These are phyloP conservation scores for Mycena galopus DNA, from an alignment of 768 basidiomycete species.

Conservation along the genomic window DNA sequence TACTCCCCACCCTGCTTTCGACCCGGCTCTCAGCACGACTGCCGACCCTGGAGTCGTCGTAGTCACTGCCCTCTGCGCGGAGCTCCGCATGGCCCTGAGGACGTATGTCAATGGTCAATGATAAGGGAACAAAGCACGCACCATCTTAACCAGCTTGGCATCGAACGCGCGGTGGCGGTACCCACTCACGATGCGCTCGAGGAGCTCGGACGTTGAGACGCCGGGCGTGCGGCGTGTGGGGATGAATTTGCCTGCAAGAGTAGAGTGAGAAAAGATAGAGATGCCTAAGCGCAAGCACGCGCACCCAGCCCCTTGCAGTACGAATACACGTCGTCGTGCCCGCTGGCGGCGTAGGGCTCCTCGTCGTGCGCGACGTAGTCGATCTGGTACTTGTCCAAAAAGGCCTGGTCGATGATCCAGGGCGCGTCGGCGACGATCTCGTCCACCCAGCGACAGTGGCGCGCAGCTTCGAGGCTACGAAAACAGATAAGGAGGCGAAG, in stretches of 20 bases:
- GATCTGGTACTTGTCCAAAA: constrained; percentile 87
- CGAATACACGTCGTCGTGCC: constrained; percentile 87
- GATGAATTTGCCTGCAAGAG: constrained; percentile 84
- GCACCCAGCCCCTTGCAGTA: constrained; percentile 85
- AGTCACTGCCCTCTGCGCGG: constrained; percentile 72
- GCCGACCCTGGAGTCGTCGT: constrained; percentile 49
- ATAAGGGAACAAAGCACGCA: not conserved
- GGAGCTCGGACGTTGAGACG: constrained; percentile 91
- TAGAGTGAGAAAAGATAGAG: not conserved
- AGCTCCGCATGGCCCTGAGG: constrained; percentile 72
- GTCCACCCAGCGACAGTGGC: constrained; percentile 98
- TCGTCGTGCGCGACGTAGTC: constrained; percentile 99
- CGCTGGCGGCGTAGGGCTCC: constrained; percentile 84
- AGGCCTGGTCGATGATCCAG: constrained; percentile 88
- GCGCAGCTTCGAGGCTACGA: constrained; percentile 83
- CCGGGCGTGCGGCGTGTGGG: constrained; percentile 96
- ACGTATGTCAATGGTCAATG: not conserved
- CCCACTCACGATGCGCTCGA: constrained; percentile 91
- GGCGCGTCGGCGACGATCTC: constrained; percentile 93
- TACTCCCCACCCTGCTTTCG: not conserved
- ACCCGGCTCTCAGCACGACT: constrained; percentile 51
- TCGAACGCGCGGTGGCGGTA: constrained; percentile 92
- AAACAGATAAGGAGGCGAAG: not conserved
- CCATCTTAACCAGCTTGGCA: constrained; percentile 88
- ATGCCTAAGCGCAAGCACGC: constrained; percentile 40